Evolutionary conservation across 1,284 basidiomycete species (phyloP).

Genomic region (Naganishia albida): DNA sequence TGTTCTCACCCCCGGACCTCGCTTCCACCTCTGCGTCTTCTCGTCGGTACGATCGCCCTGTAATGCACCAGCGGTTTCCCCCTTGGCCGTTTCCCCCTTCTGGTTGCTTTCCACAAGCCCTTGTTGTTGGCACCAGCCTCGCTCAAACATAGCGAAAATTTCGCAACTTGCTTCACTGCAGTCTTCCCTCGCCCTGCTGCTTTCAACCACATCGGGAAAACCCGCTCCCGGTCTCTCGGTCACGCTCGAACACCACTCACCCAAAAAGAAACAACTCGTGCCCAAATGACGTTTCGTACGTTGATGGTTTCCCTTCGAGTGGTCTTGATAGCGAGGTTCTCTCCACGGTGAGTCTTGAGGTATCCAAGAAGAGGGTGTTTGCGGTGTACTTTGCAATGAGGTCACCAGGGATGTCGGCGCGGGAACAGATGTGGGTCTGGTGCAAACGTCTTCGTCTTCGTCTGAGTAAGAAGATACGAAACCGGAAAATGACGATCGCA

Average conservation of each 20-base stretch:
- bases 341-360: not conserved
- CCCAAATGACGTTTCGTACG: slow-evolving; percentile 28
- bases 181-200: not conserved
- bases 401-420: slow-evolving; percentile 10
- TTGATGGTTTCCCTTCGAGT: slow-evolving; percentile 12
- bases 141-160: not conserved
- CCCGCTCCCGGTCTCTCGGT: too few relatives aligned
- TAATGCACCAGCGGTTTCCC: too few relatives aligned
- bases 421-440: not conserved
- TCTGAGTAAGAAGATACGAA: too few relatives aligned
- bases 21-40: too few relatives aligned
- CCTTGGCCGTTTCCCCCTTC: too few relatives aligned
- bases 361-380: not conserved
- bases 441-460: not conserved
- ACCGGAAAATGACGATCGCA: slow-evolving; percentile 25
- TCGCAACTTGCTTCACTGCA: too few relatives aligned
- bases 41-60: too few relatives aligned
- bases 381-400: not conserved
- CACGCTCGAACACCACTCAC: not conserved
- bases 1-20: too few relatives aligned
- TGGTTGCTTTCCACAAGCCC: not conserved
- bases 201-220: not conserved
- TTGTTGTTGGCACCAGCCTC: not conserved
- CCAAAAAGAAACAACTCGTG: slow-evolving; percentile 4
- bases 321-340: too few relatives aligned